Percentiles rank a stretch among this genome's conserved stretches.
Conservation (phyloP, 352 stramenopile species). For the Globisporangium yorkense region DNA sequence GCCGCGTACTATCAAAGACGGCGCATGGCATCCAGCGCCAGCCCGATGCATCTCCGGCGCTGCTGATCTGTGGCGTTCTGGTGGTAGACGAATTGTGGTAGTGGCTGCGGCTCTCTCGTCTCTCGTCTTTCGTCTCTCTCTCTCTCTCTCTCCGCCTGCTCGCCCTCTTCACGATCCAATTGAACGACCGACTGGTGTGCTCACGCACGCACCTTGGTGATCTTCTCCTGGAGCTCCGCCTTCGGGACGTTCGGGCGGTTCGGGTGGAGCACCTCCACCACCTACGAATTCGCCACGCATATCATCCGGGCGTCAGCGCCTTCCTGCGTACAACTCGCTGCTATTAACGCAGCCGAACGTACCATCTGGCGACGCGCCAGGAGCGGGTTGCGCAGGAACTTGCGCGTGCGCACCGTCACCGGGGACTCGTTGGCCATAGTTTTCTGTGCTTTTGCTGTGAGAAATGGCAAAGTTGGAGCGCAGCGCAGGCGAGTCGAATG, state of each 20-base stretch:
- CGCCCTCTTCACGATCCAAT: not conserved
- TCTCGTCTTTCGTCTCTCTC: not conserved
- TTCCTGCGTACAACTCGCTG: no score
- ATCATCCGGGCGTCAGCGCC: not conserved
- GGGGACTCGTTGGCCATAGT: conserved; percentile 91
- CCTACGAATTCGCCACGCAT: conserved; percentile 28
- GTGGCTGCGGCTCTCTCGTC: not conserved
- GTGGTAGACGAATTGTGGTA: no score
- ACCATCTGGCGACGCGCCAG: conserved; percentile 97
- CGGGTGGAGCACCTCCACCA: conserved; percentile 98
- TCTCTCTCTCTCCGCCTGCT: conserved; percentile 1
- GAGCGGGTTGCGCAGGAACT: conserved; percentile 98
- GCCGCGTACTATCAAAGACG: not conserved
- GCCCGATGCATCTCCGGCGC: not conserved
- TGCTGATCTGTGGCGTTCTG: not conserved
- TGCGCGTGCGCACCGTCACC: conserved; percentile 98
- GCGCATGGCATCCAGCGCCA: not conserved
- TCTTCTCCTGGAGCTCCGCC: conserved; percentile 96
- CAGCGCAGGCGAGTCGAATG: no score
- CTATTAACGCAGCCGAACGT: conserved; percentile 14
- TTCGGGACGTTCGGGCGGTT: conserved; percentile 96
- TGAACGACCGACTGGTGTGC: not conserved
- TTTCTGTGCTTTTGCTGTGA: conserved; percentile 56
- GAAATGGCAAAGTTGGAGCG: conserved; percentile 28
- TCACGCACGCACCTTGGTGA: conserved; percentile 87